A percentile compares a stretch with the other conserved stretches of the same genome.
These are phyloP conservation scores for Boletus rubropictus DNA, from an alignment of 768 basidiomycete species.

Conservation along the genomic window DNA sequence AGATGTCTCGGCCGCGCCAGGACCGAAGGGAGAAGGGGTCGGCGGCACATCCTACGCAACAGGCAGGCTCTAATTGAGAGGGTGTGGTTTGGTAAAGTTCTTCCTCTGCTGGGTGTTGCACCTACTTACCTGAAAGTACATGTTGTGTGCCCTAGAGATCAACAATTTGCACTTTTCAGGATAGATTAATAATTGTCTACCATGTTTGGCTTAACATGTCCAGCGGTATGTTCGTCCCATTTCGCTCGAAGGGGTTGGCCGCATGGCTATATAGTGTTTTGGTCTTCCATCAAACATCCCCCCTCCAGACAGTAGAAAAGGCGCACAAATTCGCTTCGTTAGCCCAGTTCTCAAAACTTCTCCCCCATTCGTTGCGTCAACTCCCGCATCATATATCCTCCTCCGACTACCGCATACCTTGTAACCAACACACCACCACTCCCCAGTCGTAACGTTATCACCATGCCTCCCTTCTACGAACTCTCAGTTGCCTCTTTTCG, in stretches of 20 bases:
- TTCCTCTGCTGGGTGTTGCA: slow-evolving; percentile 9
- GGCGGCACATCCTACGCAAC: background rate
- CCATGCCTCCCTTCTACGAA: slow-evolving; percentile 33
- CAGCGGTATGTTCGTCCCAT: slow-evolving; percentile 14
- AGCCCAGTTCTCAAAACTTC: background rate
- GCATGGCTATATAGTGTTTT: slow-evolving; percentile 18
- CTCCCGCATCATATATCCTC: background rate
- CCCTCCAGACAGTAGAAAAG: slow-evolving; percentile 20
- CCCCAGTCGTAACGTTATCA: slow-evolving; percentile 1
- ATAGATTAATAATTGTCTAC: slow-evolving; percentile 24
- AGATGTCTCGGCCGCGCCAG: slow-evolving; percentile 9
- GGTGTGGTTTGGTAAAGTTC: slow-evolving; percentile 25
- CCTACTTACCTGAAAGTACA: slow-evolving; percentile 13
- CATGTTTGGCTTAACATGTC: slow-evolving; percentile 19
- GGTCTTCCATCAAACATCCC: slow-evolving; percentile 13
- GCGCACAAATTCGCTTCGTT: background rate
- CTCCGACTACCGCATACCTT: background rate
- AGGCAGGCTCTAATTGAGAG: slow-evolving; percentile 12
- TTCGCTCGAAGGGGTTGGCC: slow-evolving; percentile 18
- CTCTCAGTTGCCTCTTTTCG: slow-evolving; percentile 27
- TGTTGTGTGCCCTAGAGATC: slow-evolving; percentile 23
- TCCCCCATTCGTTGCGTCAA: background rate
- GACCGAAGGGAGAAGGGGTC: background rate
- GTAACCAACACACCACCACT: background rate
- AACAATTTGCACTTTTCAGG: slow-evolving; percentile 30